phyloP scores from a whole-genome alignment of 2,329 filamentous ascomycete genomes.

The Amauroascus verrucosus region DNA sequence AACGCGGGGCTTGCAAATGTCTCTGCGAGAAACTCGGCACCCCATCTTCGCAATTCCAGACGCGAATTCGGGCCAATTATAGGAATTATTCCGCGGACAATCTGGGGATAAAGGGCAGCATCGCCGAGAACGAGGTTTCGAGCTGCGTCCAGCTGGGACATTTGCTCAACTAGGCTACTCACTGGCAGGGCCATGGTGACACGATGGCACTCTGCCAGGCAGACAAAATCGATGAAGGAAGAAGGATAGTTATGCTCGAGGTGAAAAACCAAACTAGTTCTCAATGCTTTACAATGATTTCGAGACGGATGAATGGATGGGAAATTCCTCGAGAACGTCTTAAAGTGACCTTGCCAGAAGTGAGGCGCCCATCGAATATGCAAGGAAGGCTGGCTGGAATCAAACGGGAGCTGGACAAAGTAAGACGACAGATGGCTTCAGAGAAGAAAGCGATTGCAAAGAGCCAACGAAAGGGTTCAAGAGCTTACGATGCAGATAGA shows the following conservation, averaged over 20 bases:
- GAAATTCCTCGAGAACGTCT: not conserved
- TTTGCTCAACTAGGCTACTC: slow-evolving; percentile 59
- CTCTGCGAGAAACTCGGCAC: slow-evolving; percentile 88
- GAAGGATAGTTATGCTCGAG: not conserved
- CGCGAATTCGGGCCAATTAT: slow-evolving; percentile 67
- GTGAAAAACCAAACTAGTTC: not conserved
- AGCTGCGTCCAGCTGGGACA: slow-evolving; percentile 80
- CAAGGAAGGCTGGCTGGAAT: not conserved
- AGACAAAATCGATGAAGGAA: not conserved
- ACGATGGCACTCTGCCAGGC: not conserved
- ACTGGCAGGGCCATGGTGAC: slow-evolving; percentile 17
- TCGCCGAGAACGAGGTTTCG: slow-evolving; percentile 82
- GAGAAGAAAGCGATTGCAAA: not conserved
- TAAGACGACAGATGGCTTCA: not conserved
- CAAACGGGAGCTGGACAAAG: not conserved
- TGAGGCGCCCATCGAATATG: not conserved
- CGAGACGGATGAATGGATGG: not conserved
- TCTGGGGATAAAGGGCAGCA: slow-evolving; percentile 77
- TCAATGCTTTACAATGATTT: not conserved
- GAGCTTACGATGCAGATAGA: not conserved
- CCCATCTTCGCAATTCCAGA: slow-evolving; percentile 86
- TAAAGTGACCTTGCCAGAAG: not conserved
- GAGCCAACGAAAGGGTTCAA: not conserved
- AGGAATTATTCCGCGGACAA: slow-evolving; percentile 85
- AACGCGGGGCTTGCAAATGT: slow-evolving; percentile 89